Percentiles rank a stretch among this genome's conserved stretches.
phyloP scores from a whole-genome alignment of 352 stramenopile genomes.

The Blastocystis sp. region DNA sequence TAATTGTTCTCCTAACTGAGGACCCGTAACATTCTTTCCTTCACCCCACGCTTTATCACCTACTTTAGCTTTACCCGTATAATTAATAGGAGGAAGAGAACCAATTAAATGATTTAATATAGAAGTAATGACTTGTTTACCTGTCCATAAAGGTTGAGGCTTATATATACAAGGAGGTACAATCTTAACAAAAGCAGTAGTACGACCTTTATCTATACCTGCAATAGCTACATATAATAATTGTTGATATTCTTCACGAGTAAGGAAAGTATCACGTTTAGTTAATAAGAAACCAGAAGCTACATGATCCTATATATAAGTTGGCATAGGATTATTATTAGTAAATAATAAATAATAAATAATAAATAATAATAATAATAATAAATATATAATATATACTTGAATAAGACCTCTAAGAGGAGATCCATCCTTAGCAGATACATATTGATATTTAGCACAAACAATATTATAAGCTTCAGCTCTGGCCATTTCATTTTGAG shows the following conservation, averaged over 20 bases:
- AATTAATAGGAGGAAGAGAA: constrained; percentile 37
- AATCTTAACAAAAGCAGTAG: constrained; percentile 73
- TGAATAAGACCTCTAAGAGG: constrained; percentile 94
- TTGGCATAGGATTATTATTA: background rate
- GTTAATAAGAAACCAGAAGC: constrained; percentile 92
- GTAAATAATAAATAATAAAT: background rate
- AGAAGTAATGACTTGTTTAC: constrained; percentile 74
- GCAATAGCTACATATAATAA: constrained; percentile 78
- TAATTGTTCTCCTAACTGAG: constrained; percentile 60
- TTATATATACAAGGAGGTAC: constrained; percentile 88
- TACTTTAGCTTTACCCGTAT: constrained; percentile 76
- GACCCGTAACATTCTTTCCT: constrained; percentile 50
- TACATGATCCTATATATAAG: constrained; percentile 61
- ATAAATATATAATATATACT: constrained; percentile 47
- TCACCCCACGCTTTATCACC: constrained; percentile 75
- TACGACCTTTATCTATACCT: constrained; percentile 73
- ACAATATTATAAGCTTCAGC: constrained; percentile 90
- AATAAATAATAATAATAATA: background rate
- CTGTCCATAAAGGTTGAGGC: constrained; percentile 83
- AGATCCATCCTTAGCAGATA: constrained; percentile 85
- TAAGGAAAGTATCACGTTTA: constrained; percentile 87
- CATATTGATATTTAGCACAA: constrained; percentile 86
- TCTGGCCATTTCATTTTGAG: constrained; percentile 78
- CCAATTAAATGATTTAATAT: constrained; percentile 41
- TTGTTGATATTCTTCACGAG: constrained; percentile 91